phyloP scores from a whole-genome alignment of 2,329 filamentous ascomycete species.

The Knoxdaviesia proteae region DNA sequence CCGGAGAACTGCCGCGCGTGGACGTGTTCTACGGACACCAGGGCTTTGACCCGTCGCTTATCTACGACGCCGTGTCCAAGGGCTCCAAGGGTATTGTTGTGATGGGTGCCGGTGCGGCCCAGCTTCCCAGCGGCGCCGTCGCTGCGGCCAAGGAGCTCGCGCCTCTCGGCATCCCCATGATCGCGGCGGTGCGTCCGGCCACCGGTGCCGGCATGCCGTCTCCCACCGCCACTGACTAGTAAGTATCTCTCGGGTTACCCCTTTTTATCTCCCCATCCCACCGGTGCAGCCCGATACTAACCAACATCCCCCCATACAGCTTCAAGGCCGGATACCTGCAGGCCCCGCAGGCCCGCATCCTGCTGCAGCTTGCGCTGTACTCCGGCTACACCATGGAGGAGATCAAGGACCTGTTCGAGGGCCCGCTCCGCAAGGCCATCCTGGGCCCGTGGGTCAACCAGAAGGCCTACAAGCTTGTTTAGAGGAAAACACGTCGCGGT shows the following conservation, averaged over 20 bases:
- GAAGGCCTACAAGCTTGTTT: too few relatives aligned
- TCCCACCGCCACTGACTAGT: conserved; percentile 5
- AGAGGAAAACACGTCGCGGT: too few relatives aligned
- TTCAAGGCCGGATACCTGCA: conserved; percentile 12
- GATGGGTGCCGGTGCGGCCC: conserved; percentile 12
- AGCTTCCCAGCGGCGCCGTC: conserved; percentile 10
- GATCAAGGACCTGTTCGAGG: conserved; percentile 12
- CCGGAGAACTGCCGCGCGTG: conserved; percentile 19
- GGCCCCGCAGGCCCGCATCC: conserved; percentile 9
- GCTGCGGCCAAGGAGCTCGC: conserved; percentile 10
- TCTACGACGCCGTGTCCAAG: conserved; percentile 12
- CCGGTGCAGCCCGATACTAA: not conserved
- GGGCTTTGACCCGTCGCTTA: conserved; percentile 12
- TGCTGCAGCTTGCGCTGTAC: conserved; percentile 13
- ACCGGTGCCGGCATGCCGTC: conserved; percentile 10
- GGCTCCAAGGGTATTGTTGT: conserved; percentile 11
- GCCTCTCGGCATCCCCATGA: conserved; percentile 9
- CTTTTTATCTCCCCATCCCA: not conserved
- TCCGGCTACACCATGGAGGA: conserved; percentile 10
- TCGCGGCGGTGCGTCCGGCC: conserved; percentile 11
- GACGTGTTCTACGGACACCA: conserved; percentile 25
- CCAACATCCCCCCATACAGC: conserved; percentile 3
- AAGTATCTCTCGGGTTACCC: conserved; percentile 3
- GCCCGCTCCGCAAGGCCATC: conserved; percentile 5
- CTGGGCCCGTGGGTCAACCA: too few relatives aligned